Conservation (phyloP, 345 rosid genomes). For the Tarenaya hassleriana region DNA sequence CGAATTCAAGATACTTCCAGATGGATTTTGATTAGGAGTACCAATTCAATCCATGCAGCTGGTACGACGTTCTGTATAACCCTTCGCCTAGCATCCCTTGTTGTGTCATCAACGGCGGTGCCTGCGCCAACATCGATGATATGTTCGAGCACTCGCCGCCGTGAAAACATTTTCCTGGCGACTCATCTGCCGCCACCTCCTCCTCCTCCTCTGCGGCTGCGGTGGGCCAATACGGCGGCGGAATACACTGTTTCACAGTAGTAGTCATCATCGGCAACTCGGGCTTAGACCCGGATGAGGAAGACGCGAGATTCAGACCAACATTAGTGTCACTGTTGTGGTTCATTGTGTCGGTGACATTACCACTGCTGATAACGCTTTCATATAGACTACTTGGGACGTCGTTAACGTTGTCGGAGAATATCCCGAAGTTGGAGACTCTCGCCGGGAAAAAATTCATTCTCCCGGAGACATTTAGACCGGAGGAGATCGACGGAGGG, state of each 20-base stretch:
- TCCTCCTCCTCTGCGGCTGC: too few species aligned
- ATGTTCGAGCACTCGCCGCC: conserved; percentile 26
- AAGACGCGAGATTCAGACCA: conserved; percentile 26
- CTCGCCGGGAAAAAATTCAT: conserved; percentile 17
- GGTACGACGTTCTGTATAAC: conserved; percentile 48
- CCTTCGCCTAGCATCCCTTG: conserved; percentile 53
- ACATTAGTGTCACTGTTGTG: too few species aligned
- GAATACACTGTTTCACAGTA: conserved; percentile 48
- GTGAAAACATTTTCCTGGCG: conserved; percentile 49
- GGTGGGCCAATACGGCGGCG: conserved; percentile 58
- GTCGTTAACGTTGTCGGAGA: conserved; percentile 16
- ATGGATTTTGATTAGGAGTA: conserved; percentile 37
- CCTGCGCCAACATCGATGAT: conserved; percentile 17
- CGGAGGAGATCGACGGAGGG: conserved; percentile 33
- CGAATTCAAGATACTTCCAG: background rate
- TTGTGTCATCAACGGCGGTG: conserved; percentile 20
- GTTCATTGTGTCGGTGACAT: conserved; percentile 21
- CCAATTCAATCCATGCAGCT: conserved; percentile 71
- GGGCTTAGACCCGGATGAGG: conserved; percentile 39
- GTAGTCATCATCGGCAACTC: conserved; percentile 38
- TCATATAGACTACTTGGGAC: too few species aligned
- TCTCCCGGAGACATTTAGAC: too few species aligned
- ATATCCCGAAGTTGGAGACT: conserved; percentile 18
- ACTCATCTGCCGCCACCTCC: too few species aligned
- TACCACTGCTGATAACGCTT: conserved; percentile 23